Evolutionary conservation across 306 rosid genomes (phyloP).

Genomic region (Gastrolobium villosum): DNA sequence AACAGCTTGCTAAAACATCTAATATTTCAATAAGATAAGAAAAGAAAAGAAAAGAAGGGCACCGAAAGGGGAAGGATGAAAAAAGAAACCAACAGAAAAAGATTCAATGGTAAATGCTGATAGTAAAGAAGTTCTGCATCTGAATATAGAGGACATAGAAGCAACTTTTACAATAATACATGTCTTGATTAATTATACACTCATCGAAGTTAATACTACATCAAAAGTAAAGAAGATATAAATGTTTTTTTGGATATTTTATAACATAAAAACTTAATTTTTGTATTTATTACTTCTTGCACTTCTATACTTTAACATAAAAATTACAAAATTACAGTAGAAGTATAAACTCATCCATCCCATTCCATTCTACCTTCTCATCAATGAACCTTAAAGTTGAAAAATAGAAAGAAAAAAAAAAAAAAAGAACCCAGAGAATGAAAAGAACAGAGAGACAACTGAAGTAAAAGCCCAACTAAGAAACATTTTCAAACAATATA

Average conservation of each 20-base stretch:
- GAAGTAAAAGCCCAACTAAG: neutral
- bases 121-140: constrained; percentile 4
- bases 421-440: neutral
- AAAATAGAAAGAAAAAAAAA: neutral
- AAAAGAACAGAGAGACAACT: neutral
- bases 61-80: neutral
- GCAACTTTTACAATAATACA: constrained; percentile 14
- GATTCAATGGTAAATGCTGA: constrained; percentile 6
- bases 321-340: neutral
- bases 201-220: neutral
- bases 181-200: neutral
- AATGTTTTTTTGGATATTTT: neutral
- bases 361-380: neutral
- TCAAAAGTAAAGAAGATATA: neutral
- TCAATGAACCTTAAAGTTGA: neutral
- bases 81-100: constrained; percentile 4
- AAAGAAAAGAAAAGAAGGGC: constrained; percentile 34
- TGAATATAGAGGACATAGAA: neutral
- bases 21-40: constrained; percentile 3
- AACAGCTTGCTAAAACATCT: constrained; percentile 3
- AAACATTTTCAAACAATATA: neutral
- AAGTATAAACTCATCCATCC: neutral
- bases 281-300: neutral
- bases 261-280: neutral
- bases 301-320: neutral